Conservation (phyloP, 75 land plant species). For the Adiantum capillusveneris region DNA sequence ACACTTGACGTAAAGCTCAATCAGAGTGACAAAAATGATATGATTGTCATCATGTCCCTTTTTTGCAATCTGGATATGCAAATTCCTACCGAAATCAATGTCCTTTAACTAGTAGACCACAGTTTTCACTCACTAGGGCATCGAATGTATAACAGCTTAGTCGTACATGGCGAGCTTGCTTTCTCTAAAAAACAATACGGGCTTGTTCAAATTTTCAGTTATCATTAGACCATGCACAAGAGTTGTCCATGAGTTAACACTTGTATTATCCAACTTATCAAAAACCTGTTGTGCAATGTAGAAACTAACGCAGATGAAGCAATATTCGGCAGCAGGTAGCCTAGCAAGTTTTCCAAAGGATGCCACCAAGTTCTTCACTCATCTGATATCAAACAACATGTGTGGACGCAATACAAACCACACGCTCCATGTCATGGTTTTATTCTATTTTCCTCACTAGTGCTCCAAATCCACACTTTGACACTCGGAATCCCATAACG, state of each 20-base stretch:
- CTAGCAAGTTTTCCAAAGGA: too few species aligned
- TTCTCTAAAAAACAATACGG: not conserved
- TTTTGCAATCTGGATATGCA: not conserved
- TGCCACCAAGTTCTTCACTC: not conserved
- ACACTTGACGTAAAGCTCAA: constrained; percentile 19
- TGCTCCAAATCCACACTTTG: too few species aligned
- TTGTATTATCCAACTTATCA: not conserved
- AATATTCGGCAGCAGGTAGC: not conserved
- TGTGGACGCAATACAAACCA: too few species aligned
- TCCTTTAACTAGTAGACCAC: not conserved
- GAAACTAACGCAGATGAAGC: not conserved
- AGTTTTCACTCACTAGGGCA: not conserved
- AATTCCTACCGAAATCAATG: not conserved
- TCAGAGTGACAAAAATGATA: constrained; percentile 1
- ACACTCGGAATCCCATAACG: too few species aligned
- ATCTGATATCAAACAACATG: too few species aligned
- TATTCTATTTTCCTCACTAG: too few species aligned
- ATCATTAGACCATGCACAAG: not conserved
- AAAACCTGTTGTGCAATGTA: not conserved
- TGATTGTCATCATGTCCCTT: constrained; percentile 3
- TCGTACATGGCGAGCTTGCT: not conserved
- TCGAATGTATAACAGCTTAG: not conserved
- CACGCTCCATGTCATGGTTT: too few species aligned
- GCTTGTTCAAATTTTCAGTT: not conserved
- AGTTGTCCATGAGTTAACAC: not conserved